Evolutionary conservation across 164 flowering plant genomes (phyloP).

Genomic region (Stephania cephalantha): DNA sequence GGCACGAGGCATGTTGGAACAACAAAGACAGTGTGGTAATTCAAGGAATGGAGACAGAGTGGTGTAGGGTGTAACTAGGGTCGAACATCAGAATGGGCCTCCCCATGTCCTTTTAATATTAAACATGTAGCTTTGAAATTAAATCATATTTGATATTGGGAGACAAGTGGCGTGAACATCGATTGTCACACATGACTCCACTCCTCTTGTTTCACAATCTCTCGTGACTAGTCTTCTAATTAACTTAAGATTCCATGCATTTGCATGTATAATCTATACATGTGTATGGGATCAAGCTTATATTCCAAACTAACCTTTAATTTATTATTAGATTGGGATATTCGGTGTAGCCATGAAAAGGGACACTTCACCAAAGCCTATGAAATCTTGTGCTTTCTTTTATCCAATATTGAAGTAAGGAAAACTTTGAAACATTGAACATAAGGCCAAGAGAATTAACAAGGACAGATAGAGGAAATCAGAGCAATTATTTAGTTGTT

Average conservation of each 20-base stretch:
- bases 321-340: not conserved
- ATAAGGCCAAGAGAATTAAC: not conserved
- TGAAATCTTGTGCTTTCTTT: not conserved
- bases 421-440: not conserved
- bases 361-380: not conserved
- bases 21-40: not conserved
- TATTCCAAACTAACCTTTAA: no score
- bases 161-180: not conserved
- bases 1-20: not conserved
- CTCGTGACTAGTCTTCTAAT: no score
- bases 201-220: no score
- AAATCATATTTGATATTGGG: not conserved
- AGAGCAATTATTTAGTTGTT: not conserved
- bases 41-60: not conserved
- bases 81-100: not conserved
- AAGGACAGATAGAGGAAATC: not conserved
- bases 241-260: no score
- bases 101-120: not conserved
- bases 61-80: not conserved
- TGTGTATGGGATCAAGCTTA: no score
- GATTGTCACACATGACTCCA: not conserved
- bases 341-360: conserved; percentile 1
- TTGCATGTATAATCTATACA: no score
- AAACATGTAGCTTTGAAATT: not conserved
- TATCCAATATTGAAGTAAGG: not conserved